Percentiles rank a stretch among this genome's conserved stretches.
Evolutionary conservation across 495 filamentous ascomycete genomes (phyloP).

Genomic region (Neurospora intermedia): DNA sequence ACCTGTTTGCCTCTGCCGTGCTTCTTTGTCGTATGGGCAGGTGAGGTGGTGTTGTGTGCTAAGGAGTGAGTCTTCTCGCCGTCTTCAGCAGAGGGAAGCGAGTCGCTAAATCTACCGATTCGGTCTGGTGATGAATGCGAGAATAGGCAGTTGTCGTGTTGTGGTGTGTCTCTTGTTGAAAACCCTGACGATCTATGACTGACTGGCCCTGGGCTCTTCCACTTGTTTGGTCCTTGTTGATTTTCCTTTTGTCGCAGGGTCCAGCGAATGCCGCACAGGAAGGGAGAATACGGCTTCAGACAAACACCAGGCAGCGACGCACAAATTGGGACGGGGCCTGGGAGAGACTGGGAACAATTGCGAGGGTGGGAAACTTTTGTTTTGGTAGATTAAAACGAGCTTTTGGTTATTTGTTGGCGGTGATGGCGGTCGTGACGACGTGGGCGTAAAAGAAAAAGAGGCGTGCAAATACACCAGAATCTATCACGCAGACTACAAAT

Average conservation of each 20-base stretch:
- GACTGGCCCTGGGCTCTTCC: neutral
- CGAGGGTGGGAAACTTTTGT: neutral
- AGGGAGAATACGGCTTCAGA: neutral
- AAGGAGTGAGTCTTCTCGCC: neutral
- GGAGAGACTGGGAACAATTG: neutral
- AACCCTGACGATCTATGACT: neutral
- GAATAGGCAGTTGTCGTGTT: conserved; percentile 5
- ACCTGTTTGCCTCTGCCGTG: neutral
- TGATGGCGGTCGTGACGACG: neutral
- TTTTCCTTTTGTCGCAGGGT: neutral
- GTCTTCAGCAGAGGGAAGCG: neutral
- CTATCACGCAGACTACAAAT: conserved; percentile 1
- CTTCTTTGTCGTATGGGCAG: neutral
- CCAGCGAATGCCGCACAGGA: neutral
- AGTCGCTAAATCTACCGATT: neutral
- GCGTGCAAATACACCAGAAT: neutral
- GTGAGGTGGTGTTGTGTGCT: neutral
- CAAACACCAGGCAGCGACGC: neutral
- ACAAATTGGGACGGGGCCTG: neutral
- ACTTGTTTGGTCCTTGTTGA: neutral
- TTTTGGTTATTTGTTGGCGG: neutral
- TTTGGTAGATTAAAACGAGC: neutral
- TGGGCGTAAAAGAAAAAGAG: neutral
- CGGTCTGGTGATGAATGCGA: neutral
- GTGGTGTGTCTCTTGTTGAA: conserved; percentile 2